phyloP scores from a whole-genome alignment of 805 yeast genomes.

The Candida andamanensis region DNA sequence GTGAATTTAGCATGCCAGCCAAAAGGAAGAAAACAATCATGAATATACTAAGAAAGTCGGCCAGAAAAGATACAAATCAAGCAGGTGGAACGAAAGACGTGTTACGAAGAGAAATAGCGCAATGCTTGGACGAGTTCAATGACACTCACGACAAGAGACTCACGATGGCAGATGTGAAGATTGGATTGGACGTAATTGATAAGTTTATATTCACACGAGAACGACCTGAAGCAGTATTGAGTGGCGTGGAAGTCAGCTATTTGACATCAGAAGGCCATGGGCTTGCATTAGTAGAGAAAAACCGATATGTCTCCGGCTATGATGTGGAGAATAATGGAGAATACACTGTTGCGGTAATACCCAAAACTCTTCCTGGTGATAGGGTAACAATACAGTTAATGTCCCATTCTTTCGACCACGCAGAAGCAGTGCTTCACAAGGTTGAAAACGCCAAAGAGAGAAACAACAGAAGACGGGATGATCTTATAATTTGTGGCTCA shows the following conservation, averaged over 20 bases:
- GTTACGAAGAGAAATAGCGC: conserved; percentile 20
- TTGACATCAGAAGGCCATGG: conserved; percentile 35
- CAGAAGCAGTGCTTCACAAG: conserved; percentile 24
- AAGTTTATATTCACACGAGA: conserved; percentile 18
- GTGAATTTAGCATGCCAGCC: background rate
- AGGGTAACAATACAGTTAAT: conserved; percentile 22
- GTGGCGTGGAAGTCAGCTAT: conserved; percentile 19
- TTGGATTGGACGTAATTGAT: conserved; percentile 19
- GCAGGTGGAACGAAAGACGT: conserved; percentile 21
- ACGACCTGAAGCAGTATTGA: conserved; percentile 14
- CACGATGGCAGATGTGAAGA: conserved; percentile 13
- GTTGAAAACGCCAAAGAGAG: conserved; percentile 11
- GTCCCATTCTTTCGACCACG: conserved; percentile 25
- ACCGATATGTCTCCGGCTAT: conserved; percentile 10
- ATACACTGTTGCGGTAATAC: conserved; percentile 26
- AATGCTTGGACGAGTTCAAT: conserved; percentile 13
- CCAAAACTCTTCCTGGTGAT: conserved; percentile 39
- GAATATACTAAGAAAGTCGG: conserved; percentile 13
- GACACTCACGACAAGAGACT: conserved; percentile 4
- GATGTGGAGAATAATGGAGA: background rate
- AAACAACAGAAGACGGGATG: conserved; percentile 17
- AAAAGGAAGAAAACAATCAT: background rate
- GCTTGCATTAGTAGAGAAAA: conserved; percentile 24
- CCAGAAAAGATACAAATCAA: conserved; percentile 29
- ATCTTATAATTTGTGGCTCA: conserved; percentile 26